These are phyloP conservation scores for Globisporangium takayamanum DNA, from an alignment of 352 stramenopile genomes.

Conservation along the genomic window DNA sequence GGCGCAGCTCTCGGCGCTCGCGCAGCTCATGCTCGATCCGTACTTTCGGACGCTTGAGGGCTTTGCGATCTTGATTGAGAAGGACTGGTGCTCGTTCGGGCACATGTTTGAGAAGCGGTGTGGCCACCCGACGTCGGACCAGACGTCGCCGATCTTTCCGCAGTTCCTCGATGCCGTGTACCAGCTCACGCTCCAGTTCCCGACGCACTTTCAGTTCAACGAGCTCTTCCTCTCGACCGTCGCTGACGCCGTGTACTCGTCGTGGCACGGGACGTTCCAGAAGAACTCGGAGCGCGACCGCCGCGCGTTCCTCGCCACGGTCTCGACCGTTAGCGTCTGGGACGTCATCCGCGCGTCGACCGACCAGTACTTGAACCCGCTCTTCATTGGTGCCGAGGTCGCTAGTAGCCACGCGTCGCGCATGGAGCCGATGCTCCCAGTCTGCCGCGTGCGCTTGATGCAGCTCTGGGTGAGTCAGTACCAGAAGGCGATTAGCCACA, in stretches of 20 bases:
- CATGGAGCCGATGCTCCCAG: slow-evolving; percentile 70
- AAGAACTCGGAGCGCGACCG: slow-evolving; percentile 84
- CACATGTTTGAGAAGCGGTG: slow-evolving; percentile 85
- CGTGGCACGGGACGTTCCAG: slow-evolving; percentile 92
- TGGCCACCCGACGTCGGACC: slow-evolving; percentile 78
- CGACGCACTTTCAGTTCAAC: slow-evolving; percentile 98
- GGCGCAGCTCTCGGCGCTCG: slow-evolving; percentile 63
- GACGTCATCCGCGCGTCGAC: slow-evolving; percentile 79
- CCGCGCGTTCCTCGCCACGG: slow-evolving; percentile 47
- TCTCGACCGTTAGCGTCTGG: slow-evolving; percentile 79
- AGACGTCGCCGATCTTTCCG: slow-evolving; percentile 97
- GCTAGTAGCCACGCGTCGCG: slow-evolving; percentile 8
- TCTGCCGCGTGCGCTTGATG: slow-evolving; percentile 84
- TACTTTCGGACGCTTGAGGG: slow-evolving; percentile 75
- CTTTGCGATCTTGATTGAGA: slow-evolving; percentile 79
- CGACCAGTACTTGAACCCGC: slow-evolving; percentile 76
- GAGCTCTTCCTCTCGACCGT: slow-evolving; percentile 89
- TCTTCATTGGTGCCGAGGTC: slow-evolving; percentile 52
- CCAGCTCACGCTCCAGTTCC: slow-evolving; percentile 95
- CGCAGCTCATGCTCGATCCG: slow-evolving; percentile 81
- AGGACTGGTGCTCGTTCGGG: slow-evolving; percentile 86
- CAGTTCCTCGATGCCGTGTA: slow-evolving; percentile 98
- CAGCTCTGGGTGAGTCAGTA: slow-evolving; percentile 84
- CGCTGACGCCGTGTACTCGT: slow-evolving; percentile 96
- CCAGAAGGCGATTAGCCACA: slow-evolving; percentile 84